Evolutionary conservation across 1,284 basidiomycete species (phyloP).

Genomic region (Leccinum laetum): DNA sequence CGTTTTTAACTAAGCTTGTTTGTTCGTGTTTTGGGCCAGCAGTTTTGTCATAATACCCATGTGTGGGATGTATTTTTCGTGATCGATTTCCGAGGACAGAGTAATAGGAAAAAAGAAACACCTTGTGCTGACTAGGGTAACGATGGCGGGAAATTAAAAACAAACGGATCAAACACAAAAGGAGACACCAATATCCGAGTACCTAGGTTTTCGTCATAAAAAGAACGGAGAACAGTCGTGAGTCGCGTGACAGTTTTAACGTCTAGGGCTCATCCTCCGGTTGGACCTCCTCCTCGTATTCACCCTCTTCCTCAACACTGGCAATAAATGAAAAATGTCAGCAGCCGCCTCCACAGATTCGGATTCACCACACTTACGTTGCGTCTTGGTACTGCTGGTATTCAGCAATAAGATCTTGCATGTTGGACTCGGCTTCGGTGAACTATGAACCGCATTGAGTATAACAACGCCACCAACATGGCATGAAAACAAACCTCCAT

Average conservation of each 20-base stretch:
- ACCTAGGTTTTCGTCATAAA: constrained; percentile 38
- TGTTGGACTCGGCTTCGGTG: constrained; percentile 96
- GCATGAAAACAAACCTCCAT: constrained; percentile 68
- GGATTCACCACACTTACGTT: constrained; percentile 54
- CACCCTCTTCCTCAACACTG: constrained; percentile 78
- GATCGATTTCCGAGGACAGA: constrained; percentile 7
- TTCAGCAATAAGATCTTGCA: constrained; percentile 93
- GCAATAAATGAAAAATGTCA: constrained; percentile 1
- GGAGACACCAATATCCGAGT: constrained; percentile 32
- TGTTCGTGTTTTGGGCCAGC: constrained; percentile 10
- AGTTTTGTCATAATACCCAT: not conserved
- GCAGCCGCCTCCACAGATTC: not conserved
- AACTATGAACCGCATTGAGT: constrained; percentile 47
- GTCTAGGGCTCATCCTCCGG: constrained; percentile 56
- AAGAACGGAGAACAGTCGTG: constrained; percentile 20
- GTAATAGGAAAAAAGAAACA: constrained; percentile 10
- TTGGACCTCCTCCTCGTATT: constrained; percentile 74
- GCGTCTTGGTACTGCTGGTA: constrained; percentile 98
- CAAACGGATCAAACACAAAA: constrained; percentile 30
- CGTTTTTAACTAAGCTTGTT: constrained; percentile 6
- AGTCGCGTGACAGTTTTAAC: constrained; percentile 23
- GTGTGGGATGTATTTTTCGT: not conserved
- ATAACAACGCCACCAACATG: not conserved
- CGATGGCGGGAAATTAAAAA: constrained; percentile 31
- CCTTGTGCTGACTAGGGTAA: constrained; percentile 30